Evolutionary conservation across 805 yeast species (phyloP), one percentile per base, ranked within the genome.

Genomic region (Teunomyces panamensis): DNA sequence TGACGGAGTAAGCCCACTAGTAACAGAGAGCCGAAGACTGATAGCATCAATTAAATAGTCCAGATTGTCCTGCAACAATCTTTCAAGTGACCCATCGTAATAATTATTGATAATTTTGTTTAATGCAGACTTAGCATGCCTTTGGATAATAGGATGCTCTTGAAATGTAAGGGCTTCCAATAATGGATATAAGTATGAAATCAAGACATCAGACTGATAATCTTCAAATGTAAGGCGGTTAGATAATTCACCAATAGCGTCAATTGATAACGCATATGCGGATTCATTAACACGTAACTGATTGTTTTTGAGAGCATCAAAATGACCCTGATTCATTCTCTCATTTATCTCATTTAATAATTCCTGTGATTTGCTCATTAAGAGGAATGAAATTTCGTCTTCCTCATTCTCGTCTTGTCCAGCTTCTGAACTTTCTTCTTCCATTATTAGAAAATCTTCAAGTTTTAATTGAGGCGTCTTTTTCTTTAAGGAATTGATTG

Each of bases 21-120:
- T 82, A 2, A 86, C 79, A 26, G 89, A 81, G 45, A 94, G 68
- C 51, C 78, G 79, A 27, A 82, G 64, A 2, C 96, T 85, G n/a
- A 90, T 69, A 0, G 89, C 69, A 60, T 94, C 97, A 11, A 90
- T 69, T 14, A 92, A 64, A 59, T 91, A 91, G 56, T 92, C 97
- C 48, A 83, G 75, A 60, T 90, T 92, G 24, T 80, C 81, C 32
- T 75, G 57, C 1, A 94, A 72, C 49, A 92, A 59, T 2, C 64
- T 63, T 30, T 69, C 69, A 2, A 91, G 64, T 0, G 89, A 80
- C 0, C 85, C 85, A 30, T 69, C 56, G 11, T 65, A 62, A 50
- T 84, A 85, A 9, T 83, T 67, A 4, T 70, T 61, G 11, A 64
- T 56, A 1, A 73, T 65, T 8, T 64, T 53, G 0, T 88, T 78